Percentiles rank a stretch among this genome's conserved stretches.
These are phyloP conservation scores for Neocatenulostroma microsporum DNA, from an alignment of 2,329 filamentous ascomycete genomes.

Conservation along the genomic window DNA sequence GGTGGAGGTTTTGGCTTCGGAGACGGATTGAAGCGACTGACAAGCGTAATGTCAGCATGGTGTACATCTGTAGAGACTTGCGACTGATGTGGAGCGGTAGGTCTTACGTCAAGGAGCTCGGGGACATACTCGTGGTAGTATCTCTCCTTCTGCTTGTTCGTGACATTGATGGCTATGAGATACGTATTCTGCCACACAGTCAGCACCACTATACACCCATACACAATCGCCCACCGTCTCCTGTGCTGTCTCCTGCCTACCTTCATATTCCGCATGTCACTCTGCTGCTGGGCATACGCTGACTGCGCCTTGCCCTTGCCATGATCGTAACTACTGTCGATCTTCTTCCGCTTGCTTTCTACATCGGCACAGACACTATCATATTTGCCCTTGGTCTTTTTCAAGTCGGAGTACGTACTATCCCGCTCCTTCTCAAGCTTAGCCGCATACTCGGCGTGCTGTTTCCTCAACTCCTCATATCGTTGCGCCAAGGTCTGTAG, in stretches of 20 bases:
- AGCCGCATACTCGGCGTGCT: slow-evolving; percentile 77
- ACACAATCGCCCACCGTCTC: too few species aligned
- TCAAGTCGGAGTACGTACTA: slow-evolving; percentile 70
- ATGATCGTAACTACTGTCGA: slow-evolving; percentile 81
- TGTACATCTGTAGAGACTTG: too few species aligned
- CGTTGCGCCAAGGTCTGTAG: slow-evolving; percentile 64
- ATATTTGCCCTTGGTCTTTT: slow-evolving; percentile 89
- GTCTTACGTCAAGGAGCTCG: slow-evolving; percentile 73
- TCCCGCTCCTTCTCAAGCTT: slow-evolving; percentile 90
- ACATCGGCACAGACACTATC: slow-evolving; percentile 90
- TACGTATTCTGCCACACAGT: slow-evolving; percentile 67
- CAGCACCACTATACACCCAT: neutral
- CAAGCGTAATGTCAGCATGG: neutral
- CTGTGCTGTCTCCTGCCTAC: slow-evolving; percentile 16
- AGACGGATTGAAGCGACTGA: slow-evolving; percentile 74
- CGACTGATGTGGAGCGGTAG: neutral
- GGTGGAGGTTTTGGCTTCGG: slow-evolving; percentile 76
- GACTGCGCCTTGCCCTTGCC: slow-evolving; percentile 81
- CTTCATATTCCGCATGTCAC: slow-evolving; percentile 96
- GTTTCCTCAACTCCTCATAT: slow-evolving; percentile 89
- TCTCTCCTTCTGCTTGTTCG: slow-evolving; percentile 93
- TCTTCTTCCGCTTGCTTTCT: slow-evolving; percentile 89
- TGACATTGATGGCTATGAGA: slow-evolving; percentile 88
- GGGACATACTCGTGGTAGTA: slow-evolving; percentile 97
- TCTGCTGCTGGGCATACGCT: slow-evolving; percentile 82